A percentile compares a stretch with the other conserved stretches of the same genome.
phyloP scores from a whole-genome alignment of 176 grass and related monocot species.

The Aegilops longissima region DNA sequence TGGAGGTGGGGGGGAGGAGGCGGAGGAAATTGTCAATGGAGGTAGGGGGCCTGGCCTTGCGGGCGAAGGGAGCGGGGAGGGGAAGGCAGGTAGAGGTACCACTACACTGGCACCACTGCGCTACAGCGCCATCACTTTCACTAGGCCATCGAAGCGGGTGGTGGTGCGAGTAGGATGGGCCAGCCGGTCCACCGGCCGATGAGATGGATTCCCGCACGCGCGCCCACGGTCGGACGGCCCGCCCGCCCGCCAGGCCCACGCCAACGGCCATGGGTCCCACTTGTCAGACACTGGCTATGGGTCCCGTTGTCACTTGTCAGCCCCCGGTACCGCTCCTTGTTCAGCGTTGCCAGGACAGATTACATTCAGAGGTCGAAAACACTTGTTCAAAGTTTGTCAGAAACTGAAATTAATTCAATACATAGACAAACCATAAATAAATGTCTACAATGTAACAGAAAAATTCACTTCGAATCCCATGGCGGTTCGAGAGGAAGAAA shows the following conservation, averaged over 20 bases:
- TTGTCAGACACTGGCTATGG: not conserved
- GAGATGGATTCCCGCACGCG: not conserved
- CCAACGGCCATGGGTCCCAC: not conserved
- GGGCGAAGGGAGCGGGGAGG: not conserved
- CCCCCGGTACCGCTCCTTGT: too few species aligned
- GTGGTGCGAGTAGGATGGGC: not conserved
- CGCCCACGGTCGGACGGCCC: not conserved
- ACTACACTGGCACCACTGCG: slow-evolving; percentile 3
- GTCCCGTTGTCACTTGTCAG: too few species aligned
- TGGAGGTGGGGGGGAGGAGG: not conserved
- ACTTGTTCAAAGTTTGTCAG: too few species aligned
- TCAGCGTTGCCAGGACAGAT: too few species aligned
- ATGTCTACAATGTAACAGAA: too few species aligned
- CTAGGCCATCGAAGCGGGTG: not conserved
- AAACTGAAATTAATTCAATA: too few species aligned
- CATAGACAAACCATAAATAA: too few species aligned
- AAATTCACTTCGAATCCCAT: too few species aligned
- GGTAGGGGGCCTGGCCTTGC: not conserved
- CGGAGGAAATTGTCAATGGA: not conserved
- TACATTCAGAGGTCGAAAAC: too few species aligned
- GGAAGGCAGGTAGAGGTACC: not conserved
- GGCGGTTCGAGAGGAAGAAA: too few species aligned
- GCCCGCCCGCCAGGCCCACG: not conserved
- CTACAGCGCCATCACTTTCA: not conserved
- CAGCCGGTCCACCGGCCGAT: not conserved